A percentile compares a stretch with the other conserved stretches of the same genome.
These are phyloP conservation scores for Talaromyces sp. DNA, from an alignment of 2,329 filamentous ascomycete genomes.

Conservation along the genomic window DNA sequence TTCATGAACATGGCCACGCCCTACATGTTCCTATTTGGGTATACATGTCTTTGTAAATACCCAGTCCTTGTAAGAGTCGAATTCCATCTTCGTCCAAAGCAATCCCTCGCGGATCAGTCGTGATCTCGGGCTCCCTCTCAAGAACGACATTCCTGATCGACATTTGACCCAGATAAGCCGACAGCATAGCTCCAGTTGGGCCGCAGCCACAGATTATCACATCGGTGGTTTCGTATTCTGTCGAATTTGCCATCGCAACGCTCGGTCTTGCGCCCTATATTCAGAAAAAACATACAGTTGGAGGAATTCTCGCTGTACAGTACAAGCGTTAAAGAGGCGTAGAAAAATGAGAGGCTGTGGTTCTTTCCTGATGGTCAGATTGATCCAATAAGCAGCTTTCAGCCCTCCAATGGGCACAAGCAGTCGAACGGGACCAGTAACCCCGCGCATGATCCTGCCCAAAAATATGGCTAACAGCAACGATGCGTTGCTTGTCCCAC, in stretches of 20 bases:
- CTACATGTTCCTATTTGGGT: slow-evolving; percentile 23
- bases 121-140: slow-evolving; percentile 22
- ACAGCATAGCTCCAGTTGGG: slow-evolving; percentile 24
- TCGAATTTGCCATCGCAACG: background rate
- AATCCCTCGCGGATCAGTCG: slow-evolving; percentile 26
- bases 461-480: background rate
- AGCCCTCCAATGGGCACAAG: background rate
- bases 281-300: background rate
- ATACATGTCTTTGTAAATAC: slow-evolving; percentile 22
- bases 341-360: background rate
- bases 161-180: slow-evolving; percentile 19
- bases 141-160: slow-evolving; percentile 21
- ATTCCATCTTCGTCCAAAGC: slow-evolving; percentile 28
- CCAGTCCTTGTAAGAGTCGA: slow-evolving; percentile 22
- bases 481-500: background rate
- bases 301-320: background rate
- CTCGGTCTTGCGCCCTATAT: background rate
- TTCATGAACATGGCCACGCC: slow-evolving; percentile 1
- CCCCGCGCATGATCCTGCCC: background rate
- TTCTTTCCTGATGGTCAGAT: too few relatives aligned
- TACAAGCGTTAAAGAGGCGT: background rate
- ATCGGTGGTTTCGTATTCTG: slow-evolving; percentile 16
- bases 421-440: background rate
- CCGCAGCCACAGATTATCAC: slow-evolving; percentile 27
- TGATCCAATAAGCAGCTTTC: background rate